Conservation (phyloP, 345 rosid species). For the Mallotus nudiflorus region DNA sequence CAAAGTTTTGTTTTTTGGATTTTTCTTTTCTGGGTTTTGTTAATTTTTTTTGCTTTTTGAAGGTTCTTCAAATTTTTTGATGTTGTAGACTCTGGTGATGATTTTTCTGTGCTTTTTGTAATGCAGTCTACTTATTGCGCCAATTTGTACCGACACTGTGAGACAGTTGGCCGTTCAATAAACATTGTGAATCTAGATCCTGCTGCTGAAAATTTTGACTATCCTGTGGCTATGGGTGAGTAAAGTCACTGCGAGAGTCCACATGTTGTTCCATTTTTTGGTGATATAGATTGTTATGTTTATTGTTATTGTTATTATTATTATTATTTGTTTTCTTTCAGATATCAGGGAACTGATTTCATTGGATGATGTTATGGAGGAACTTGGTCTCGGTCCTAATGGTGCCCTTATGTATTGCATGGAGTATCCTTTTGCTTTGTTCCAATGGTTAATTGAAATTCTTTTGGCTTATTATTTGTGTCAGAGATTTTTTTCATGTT, state of each 20-base stretch:
- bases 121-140: constrained; percentile 90
- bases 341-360: constrained; percentile 89
- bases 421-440: constrained; percentile 75
- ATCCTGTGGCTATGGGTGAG: constrained; percentile 90
- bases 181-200: constrained; percentile 85
- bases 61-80: no score
- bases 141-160: constrained; percentile 67
- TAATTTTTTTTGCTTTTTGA: not conserved
- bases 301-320: no score
- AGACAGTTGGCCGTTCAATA: constrained; percentile 60
- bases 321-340: constrained; percentile 39
- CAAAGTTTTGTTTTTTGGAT: not conserved
- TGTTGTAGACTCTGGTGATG: not conserved
- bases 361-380: constrained; percentile 95
- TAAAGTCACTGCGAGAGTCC: constrained; percentile 16
- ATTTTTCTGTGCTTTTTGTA: not conserved
- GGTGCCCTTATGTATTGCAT: constrained; percentile 89
- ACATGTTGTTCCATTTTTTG: not conserved
- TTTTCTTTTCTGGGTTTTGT: not conserved
- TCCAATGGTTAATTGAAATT: not conserved
- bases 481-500: not conserved
- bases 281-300: not conserved
- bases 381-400: constrained; percentile 82
- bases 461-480: not conserved
- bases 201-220: constrained; percentile 85